These are phyloP conservation scores for Metschnikowia rubicola DNA, from an alignment of 805 yeast species.

Conservation along the genomic window DNA sequence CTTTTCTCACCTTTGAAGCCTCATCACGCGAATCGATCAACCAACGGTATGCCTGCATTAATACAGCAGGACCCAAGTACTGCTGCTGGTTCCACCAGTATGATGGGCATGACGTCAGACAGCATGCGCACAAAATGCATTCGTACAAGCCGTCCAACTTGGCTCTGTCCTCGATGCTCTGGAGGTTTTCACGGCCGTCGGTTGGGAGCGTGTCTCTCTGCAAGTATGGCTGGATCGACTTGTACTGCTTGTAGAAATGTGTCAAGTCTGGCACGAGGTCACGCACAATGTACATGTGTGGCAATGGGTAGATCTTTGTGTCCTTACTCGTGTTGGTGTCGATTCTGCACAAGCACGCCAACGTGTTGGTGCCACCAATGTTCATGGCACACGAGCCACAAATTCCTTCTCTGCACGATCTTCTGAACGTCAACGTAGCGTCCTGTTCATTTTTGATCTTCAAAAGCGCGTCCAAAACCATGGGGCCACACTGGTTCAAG, in stretches of 20 bases:
- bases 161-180: conserved; percentile 87
- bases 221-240: conserved; percentile 94
- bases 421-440: conserved; percentile 89
- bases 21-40: conserved; percentile 95
- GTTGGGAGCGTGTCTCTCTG: conserved; percentile 78
- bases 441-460: conserved; percentile 97
- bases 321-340: conserved; percentile 74
- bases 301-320: conserved; percentile 89
- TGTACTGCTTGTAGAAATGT: conserved; percentile 96
- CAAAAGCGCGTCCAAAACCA: conserved; percentile 92
- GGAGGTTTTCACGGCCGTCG: conserved; percentile 91
- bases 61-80: conserved; percentile 96
- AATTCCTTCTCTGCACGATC: conserved; percentile 99
- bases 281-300: conserved; percentile 96
- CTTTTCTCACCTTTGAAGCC: conserved; percentile 76
- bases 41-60: conserved; percentile 99
- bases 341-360: conserved; percentile 94
- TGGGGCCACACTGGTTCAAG: conserved; percentile 91
- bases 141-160: conserved; percentile 96
- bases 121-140: conserved; percentile 97
- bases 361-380: conserved; percentile 94
- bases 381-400: conserved; percentile 99
- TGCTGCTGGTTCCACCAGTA: conserved; percentile 99
- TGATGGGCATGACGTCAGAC: conserved; percentile 98
- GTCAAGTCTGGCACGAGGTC: conserved; percentile 98